Conservation (phyloP, 2,329 filamentous ascomycete genomes). For the Alternaria triticimaculans region DNA sequence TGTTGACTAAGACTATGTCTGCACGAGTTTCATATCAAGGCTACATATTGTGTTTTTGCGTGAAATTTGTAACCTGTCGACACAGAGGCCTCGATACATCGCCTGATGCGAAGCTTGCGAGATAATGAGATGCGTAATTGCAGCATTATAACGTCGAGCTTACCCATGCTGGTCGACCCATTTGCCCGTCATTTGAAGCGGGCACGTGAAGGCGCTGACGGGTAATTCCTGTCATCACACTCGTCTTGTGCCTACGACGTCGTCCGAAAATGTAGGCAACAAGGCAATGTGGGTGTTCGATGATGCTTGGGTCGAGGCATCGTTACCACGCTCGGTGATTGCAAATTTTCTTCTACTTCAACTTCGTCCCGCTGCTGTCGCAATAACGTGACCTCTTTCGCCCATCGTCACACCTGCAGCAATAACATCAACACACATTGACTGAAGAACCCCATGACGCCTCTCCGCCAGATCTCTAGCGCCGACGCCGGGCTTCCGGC, state of each 20-base stretch:
- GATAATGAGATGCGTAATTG: neutral
- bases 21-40: slow-evolving; percentile 63
- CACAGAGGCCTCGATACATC: neutral
- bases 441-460: slow-evolving; percentile 20
- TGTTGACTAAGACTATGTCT: slow-evolving; percentile 50
- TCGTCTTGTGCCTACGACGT: neutral
- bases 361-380: neutral
- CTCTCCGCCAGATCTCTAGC: slow-evolving; percentile 21
- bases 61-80: neutral
- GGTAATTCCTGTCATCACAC: neutral
- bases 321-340: neutral
- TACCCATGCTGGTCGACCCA: neutral
- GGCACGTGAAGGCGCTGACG: neutral
- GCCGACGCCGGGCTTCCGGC: slow-evolving; percentile 38
- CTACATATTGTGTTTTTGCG: slow-evolving; percentile 45
- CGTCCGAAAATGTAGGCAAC: neutral
- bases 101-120: neutral
- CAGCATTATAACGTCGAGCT: neutral
- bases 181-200: neutral
- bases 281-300: neutral
- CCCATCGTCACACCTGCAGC: neutral
- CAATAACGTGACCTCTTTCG: neutral
- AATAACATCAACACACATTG: neutral
- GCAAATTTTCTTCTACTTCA: neutral
- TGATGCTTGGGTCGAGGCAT: neutral